A percentile compares a stretch with the other conserved stretches of the same genome.
phyloP scores from a whole-genome alignment of 2,329 filamentous ascomycete genomes.

The Pseudogymnoascus sp. region DNA sequence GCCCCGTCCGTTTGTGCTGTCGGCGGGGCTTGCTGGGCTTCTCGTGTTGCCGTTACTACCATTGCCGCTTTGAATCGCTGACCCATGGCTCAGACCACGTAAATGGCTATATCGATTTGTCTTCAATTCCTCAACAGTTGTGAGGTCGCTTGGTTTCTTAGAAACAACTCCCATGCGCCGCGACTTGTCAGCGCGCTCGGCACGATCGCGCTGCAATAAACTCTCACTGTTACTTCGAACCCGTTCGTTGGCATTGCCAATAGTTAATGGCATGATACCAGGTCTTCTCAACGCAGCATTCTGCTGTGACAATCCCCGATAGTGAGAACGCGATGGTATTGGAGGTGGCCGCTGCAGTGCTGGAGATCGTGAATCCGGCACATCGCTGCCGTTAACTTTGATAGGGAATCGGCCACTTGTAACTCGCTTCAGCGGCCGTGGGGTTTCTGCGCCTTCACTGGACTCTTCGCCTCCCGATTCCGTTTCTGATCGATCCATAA shows the following conservation, averaged over 20 bases:
- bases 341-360: slow-evolving; percentile 60
- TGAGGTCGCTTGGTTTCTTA: slow-evolving; percentile 50
- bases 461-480: slow-evolving; percentile 52
- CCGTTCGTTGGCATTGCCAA: slow-evolving; percentile 61
- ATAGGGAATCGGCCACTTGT: slow-evolving; percentile 59
- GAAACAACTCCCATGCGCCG: slow-evolving; percentile 58
- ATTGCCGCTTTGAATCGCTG: slow-evolving; percentile 49
- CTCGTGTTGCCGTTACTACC: slow-evolving; percentile 22
- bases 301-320: slow-evolving; percentile 64
- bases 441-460: slow-evolving; percentile 72
- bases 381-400: slow-evolving; percentile 65
- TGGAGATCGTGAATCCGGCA: slow-evolving; percentile 60
- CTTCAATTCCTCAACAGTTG: slow-evolving; percentile 53
- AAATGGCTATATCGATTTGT: slow-evolving; percentile 59
- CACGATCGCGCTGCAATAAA: slow-evolving; percentile 38
- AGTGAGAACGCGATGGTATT: slow-evolving; percentile 74
- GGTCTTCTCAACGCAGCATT: slow-evolving; percentile 56
- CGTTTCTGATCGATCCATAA: slow-evolving; percentile 43
- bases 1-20: slow-evolving; percentile 35
- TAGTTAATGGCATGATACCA: slow-evolving; percentile 60
- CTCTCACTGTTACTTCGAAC: slow-evolving; percentile 58
- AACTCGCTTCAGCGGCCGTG: slow-evolving; percentile 56
- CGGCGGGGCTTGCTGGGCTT: slow-evolving; percentile 53
- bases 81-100: slow-evolving; percentile 58
- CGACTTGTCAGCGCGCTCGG: slow-evolving; percentile 45